Evolutionary conservation across 768 basidiomycete genomes (phyloP), one percentile per base, ranked within the genome.

Genomic region (Termitomyces sp.): DNA sequence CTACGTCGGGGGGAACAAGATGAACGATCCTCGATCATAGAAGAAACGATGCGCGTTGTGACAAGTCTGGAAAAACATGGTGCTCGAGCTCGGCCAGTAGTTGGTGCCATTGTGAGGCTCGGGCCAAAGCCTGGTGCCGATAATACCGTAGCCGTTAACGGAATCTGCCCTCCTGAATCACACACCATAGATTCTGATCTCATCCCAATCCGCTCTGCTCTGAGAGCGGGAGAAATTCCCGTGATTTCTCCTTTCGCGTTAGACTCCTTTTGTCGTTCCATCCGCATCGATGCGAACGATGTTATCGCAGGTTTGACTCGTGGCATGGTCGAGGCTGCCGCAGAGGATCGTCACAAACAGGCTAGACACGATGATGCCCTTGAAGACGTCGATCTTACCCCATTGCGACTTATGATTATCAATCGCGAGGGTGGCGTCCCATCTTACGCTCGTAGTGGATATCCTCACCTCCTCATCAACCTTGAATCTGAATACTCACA

Each of bases 371-470:
- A 75, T 36, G 74, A 77, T 35, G 69, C 71, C 56, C 77, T 79
- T 0, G 76, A 78, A 32, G 82, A 87, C 33, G 74, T 81, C 5
- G 92, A 98, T 72, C 82, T 99, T 57, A 95, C 94, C 4, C 97
- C 97, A 1, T 77, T 98, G 55, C 90, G 97, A 30, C 81, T 99
- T 58, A 95, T 99, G 90, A 89, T 98, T 71, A 98, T 99, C 72
- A 96, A 94, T 70, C 83, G 89, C 20, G 92, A 96, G 72, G 97
- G 97, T 24, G 97, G 97, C 14, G 88, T 98, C 3, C 97, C 97
- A 22, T 98, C 97, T 0, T 98, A 98, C 69, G 97, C 97, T 36
- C 92, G 97, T 32, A 84, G 83, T 10, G 97, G 97, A 47, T 84
- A 91, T 62, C 97, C 97, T 20, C 97, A 99, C 75, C 86, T 99